These are phyloP conservation scores for Lichenothelia convexa DNA, from an alignment of 495 filamentous ascomycete species.

Conservation along the genomic window DNA sequence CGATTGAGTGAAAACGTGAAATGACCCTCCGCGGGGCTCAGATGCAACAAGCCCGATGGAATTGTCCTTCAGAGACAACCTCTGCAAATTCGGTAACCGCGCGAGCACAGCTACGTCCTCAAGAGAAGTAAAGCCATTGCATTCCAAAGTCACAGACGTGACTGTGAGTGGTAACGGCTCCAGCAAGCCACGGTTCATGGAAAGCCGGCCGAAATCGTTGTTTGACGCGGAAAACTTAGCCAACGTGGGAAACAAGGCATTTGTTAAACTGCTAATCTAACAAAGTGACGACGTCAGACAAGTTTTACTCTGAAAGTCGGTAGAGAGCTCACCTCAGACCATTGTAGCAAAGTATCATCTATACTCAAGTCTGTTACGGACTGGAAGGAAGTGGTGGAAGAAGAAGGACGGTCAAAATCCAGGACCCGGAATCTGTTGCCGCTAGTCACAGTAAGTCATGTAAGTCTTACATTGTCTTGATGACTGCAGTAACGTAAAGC, in stretches of 20 bases:
- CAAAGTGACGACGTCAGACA: no score
- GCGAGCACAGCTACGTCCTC: slow-evolving; percentile 28
- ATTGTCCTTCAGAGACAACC: slow-evolving; percentile 28
- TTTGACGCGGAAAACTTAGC: slow-evolving; percentile 37
- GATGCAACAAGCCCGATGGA: slow-evolving; percentile 12
- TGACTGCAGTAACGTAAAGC: no score
- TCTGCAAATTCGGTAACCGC: slow-evolving; percentile 37
- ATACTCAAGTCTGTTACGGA: no score
- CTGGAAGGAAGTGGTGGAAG: no score
- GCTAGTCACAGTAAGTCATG: no score
- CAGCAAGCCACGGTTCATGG: no score
- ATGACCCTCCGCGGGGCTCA: slow-evolving; percentile 4
- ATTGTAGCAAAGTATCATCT: slow-evolving; percentile 50
- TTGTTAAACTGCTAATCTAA: slow-evolving; percentile 1
- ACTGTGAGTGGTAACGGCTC: slow-evolving; percentile 26
- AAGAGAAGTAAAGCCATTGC: slow-evolving; percentile 51
- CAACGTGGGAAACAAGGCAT: slow-evolving; percentile 22
- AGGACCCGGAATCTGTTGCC: no score
- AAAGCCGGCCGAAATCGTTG: slow-evolving; percentile 35
- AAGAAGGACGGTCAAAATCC: no score
- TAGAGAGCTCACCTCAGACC: slow-evolving; percentile 38
- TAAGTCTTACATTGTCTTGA: no score
- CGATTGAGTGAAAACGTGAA: slow-evolving; percentile 10
- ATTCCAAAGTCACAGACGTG: slow-evolving; percentile 49
- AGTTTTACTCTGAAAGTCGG: no score